Evolutionary conservation across 1,139 yeast genomes (phyloP).

Genomic region (Magnusiomyces fungicola): DNA sequence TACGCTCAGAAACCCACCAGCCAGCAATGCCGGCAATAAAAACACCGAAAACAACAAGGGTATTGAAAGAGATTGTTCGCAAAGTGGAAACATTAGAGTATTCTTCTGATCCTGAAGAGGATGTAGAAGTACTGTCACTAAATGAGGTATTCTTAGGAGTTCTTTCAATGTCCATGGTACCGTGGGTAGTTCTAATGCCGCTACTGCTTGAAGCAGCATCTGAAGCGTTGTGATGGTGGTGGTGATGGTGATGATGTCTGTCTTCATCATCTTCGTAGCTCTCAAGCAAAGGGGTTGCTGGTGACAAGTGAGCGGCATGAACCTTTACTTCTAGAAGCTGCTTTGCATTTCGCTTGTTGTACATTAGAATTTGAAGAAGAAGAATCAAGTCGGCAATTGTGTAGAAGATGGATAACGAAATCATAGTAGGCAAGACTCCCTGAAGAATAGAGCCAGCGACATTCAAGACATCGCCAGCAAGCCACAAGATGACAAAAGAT

Average conservation of each 20-base stretch:
- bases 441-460: slow-evolving; percentile 83
- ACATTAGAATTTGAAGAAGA: slow-evolving; percentile 70
- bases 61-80: slow-evolving; percentile 40
- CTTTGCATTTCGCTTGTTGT: slow-evolving; percentile 46
- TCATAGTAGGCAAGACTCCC: slow-evolving; percentile 86
- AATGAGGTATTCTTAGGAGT: not conserved
- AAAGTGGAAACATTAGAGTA: not conserved
- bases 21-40: slow-evolving; percentile 75
- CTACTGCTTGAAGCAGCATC: not conserved
- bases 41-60: slow-evolving; percentile 61
- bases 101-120: not conserved
- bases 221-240: not conserved
- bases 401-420: slow-evolving; percentile 77
- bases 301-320: slow-evolving; percentile 76
- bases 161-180: slow-evolving; percentile 1
- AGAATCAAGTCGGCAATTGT: slow-evolving; percentile 83
- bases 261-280: slow-evolving; percentile 47
- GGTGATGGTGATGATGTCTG: not conserved
- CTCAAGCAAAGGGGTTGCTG: slow-evolving; percentile 79
- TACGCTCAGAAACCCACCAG: slow-evolving; percentile 55
- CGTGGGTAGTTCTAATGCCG: not conserved
- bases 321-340: slow-evolving; percentile 38
- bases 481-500: slow-evolving; percentile 78
- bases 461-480: slow-evolving; percentile 84
- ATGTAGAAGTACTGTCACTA: slow-evolving; percentile 2